A percentile compares a stretch with the other conserved stretches of the same genome.
Conservation (phyloP, 2,329 filamentous ascomycete species). For the Periconia sp. region DNA sequence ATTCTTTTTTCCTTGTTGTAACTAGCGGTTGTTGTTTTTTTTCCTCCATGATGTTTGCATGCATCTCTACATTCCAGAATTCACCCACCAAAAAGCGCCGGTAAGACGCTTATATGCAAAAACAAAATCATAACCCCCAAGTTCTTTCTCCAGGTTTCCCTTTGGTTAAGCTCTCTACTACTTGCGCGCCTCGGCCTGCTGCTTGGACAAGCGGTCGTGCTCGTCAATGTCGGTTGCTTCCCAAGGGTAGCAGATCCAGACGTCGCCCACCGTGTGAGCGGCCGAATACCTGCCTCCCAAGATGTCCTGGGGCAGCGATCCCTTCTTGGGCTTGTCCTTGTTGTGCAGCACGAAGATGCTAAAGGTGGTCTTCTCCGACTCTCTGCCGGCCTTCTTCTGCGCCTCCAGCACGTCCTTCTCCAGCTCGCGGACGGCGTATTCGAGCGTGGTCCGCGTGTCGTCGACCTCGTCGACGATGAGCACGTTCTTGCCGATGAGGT, state of each 20-base stretch:
- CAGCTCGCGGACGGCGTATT: conserved; percentile 91
- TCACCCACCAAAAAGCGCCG: too few species aligned
- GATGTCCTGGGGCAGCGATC: conserved; percentile 78
- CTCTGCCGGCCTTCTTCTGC: conserved; percentile 72
- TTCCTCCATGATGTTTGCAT: too few species aligned
- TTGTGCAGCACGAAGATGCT: conserved; percentile 97
- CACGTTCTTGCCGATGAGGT: conserved; percentile 88
- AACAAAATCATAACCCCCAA: neutral
- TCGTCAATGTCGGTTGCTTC: conserved; percentile 93
- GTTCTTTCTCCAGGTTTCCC: neutral
- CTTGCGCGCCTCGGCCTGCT: conserved; percentile 35
- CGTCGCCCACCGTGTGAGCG: conserved; percentile 85
- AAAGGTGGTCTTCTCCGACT: conserved; percentile 80
- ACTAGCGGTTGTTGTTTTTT: too few species aligned
- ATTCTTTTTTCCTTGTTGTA: too few species aligned
- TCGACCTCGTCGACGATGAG: conserved; percentile 96
- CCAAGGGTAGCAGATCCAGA: conserved; percentile 99
- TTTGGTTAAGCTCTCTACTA: conserved; percentile 3
- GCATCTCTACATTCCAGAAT: too few species aligned
- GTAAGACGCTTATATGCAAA: too few species aligned
- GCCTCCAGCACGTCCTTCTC: conserved; percentile 92
- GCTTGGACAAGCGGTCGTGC: conserved; percentile 75
- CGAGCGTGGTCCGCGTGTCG: conserved; percentile 90
- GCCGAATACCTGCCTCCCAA: conserved; percentile 79
- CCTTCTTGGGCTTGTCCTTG: conserved; percentile 98